Conservation (phyloP, 768 basidiomycete genomes). For the Boletellus emodensis region DNA sequence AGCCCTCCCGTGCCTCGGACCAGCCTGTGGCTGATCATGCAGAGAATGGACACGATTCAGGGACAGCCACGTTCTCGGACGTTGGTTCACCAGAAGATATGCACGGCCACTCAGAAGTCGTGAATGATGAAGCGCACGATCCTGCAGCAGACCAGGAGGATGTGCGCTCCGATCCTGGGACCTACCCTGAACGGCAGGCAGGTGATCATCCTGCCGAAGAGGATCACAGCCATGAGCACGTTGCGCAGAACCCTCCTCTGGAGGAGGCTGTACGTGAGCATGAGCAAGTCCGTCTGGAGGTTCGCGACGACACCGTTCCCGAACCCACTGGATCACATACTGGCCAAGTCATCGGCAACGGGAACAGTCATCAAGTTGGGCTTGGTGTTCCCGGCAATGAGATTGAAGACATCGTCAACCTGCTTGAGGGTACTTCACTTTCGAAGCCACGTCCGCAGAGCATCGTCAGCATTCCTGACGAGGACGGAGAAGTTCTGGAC, state of each 20-base stretch:
- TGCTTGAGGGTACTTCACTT: slow-evolving; percentile 46
- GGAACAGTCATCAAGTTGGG: slow-evolving; percentile 6
- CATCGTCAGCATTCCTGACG: slow-evolving; percentile 50
- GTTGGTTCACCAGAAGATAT: slow-evolving; percentile 18
- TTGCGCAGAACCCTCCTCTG: neutral
- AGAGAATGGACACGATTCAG: slow-evolving; percentile 27
- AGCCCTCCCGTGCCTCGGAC: slow-evolving; percentile 20
- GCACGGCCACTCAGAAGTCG: slow-evolving; percentile 16
- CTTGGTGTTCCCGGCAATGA: slow-evolving; percentile 33
- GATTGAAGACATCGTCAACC: slow-evolving; percentile 62
- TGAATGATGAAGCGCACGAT: slow-evolving; percentile 8
- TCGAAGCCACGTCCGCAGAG: slow-evolving; percentile 40
- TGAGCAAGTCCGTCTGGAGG: slow-evolving; percentile 12
- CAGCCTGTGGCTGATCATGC: slow-evolving; percentile 15
- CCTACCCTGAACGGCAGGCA: slow-evolving; percentile 11
- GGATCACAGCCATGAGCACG: slow-evolving; percentile 4
- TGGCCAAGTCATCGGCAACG: slow-evolving; percentile 8
- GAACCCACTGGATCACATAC: slow-evolving; percentile 9
- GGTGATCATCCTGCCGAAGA: slow-evolving; percentile 6
- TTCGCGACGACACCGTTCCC: neutral
- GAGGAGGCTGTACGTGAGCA: slow-evolving; percentile 4
- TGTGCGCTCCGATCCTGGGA: slow-evolving; percentile 7
- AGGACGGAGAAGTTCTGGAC: slow-evolving; percentile 51
- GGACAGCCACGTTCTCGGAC: slow-evolving; percentile 9
- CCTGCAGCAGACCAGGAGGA: slow-evolving; percentile 6